Evolutionary conservation across 495 filamentous ascomycete species (phyloP).

Genomic region (Endocarpon pusillum): DNA sequence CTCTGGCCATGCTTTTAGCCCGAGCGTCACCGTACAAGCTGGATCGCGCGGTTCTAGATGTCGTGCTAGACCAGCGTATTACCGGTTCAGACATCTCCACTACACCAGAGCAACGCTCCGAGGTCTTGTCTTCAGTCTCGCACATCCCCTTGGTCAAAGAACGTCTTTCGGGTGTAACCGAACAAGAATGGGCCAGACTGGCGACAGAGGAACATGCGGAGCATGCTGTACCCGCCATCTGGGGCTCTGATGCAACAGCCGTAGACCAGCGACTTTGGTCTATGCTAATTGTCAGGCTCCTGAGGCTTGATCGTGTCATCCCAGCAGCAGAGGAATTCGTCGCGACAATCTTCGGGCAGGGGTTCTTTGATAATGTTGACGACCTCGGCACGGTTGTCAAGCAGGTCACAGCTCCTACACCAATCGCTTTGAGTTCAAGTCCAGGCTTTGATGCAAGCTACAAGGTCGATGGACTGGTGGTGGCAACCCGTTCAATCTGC

Average conservation of each 20-base stretch:
- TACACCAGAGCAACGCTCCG: conserved; percentile 40
- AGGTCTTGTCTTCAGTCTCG: conserved; percentile 49
- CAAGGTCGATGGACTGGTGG: conserved; percentile 91
- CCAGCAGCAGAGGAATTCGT: conserved; percentile 82
- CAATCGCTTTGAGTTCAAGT: conserved; percentile 81
- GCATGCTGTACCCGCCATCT: conserved; percentile 61
- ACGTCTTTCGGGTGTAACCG: conserved; percentile 40
- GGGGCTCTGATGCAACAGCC: conserved; percentile 44
- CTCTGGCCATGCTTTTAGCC: conserved; percentile 87
- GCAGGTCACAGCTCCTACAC: conserved; percentile 68
- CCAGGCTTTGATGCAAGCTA: conserved; percentile 97
- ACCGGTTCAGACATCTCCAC: conserved; percentile 67
- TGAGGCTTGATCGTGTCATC: conserved; percentile 88
- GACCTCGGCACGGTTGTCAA: conserved; percentile 73
- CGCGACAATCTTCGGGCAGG: conserved; percentile 71
- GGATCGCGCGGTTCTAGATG: conserved; percentile 75
- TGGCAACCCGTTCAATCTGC: conserved; percentile 62
- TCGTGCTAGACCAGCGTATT: conserved; percentile 62
- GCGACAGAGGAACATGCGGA: conserved; percentile 76
- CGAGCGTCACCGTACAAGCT: conserved; percentile 88
- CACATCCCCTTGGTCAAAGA: conserved; percentile 61
- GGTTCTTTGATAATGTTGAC: conserved; percentile 60
- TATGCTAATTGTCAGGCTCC: conserved; percentile 78
- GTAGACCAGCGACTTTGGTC: conserved; percentile 68
- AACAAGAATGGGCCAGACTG: conserved; percentile 61